Conservation (phyloP, 2,329 filamentous ascomycete species). For the Neonectria coccinea region DNA sequence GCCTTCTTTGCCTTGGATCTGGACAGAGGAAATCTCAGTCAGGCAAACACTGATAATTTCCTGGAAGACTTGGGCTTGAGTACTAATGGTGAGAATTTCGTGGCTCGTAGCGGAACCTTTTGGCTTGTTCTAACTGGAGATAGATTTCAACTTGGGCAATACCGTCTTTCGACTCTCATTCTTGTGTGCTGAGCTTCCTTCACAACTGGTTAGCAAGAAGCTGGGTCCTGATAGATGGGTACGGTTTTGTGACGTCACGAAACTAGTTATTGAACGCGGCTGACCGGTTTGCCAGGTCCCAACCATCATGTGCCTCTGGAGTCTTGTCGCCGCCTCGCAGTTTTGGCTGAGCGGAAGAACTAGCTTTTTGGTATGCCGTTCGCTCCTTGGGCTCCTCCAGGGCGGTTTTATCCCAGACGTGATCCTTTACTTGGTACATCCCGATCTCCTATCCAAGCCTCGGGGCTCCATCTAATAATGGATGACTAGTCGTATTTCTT, state of each 20-base stretch:
- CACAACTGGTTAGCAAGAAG: constrained; percentile 69
- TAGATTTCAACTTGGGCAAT: constrained; percentile 51
- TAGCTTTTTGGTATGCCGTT: constrained; percentile 55
- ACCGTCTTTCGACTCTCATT: constrained; percentile 50
- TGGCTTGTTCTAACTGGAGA: no score
- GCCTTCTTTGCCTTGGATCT: constrained; percentile 58
- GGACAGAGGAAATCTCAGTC: constrained; percentile 59
- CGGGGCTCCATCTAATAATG: not conserved
- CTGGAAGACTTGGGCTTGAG: constrained; percentile 55
- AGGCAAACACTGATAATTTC: constrained; percentile 62
- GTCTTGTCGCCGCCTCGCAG: constrained; percentile 63
- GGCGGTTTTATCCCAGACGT: constrained; percentile 62
- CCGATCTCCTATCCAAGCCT: constrained; percentile 41
- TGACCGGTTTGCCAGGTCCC: constrained; percentile 55
- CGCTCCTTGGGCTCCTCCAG: constrained; percentile 56
- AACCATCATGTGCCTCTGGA: constrained; percentile 67
- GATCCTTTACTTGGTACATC: constrained; percentile 30
- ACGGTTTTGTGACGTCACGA: not conserved
- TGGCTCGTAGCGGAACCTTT: no score
- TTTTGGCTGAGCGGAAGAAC: constrained; percentile 54
- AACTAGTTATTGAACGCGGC: no score
- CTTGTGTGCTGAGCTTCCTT: constrained; percentile 60
- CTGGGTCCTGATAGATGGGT: constrained; percentile 68
- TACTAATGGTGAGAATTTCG: constrained; percentile 51
- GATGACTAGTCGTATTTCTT: constrained; percentile 52